Percentiles rank a stretch among this genome's conserved stretches.
Evolutionary conservation across 192 early-diverging fungal genomes (phyloP).

Genomic region (Jimgerdemannia flammicorona): DNA sequence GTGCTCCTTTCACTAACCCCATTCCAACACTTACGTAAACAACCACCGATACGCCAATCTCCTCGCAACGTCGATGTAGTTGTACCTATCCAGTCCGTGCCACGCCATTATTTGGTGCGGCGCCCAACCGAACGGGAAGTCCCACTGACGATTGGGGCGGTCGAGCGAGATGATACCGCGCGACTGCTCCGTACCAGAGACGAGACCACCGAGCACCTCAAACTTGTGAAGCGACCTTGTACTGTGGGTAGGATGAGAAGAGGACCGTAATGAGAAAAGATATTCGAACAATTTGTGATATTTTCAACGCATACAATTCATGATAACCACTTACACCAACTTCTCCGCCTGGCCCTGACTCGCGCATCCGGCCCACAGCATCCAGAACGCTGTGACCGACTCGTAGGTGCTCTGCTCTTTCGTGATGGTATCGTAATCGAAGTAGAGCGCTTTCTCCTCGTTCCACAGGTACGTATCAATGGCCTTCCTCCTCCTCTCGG

Average conservation of each 20-base stretch:
- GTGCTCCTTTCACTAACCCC: not conserved
- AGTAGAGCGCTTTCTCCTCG: conserved; percentile 71
- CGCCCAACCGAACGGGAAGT: conserved; percentile 93
- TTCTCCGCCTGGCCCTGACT: conserved; percentile 68
- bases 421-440: conserved; percentile 81
- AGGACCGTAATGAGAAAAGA: not conserved
- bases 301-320: not conserved
- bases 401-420: conserved; percentile 73
- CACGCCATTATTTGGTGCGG: conserved; percentile 98
- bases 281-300: not conserved
- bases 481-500: conserved; percentile 49
- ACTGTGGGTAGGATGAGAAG: not conserved
- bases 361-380: conserved; percentile 88
- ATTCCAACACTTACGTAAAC: conserved; percentile 57
- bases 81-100: conserved; percentile 84
- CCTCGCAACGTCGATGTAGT: conserved; percentile 61
- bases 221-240: conserved; percentile 62
- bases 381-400: conserved; percentile 83
- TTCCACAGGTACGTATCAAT: conserved; percentile 89
- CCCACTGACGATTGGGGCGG: conserved; percentile 95
- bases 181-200: conserved; percentile 86
- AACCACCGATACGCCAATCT: conserved; percentile 92
- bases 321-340: conserved; percentile 48
- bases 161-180: conserved; percentile 76
- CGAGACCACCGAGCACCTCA: conserved; percentile 88